Base-by-base conservation (phyloP, 768 basidiomycete species). In the Leccinellum albellum region DNA sequence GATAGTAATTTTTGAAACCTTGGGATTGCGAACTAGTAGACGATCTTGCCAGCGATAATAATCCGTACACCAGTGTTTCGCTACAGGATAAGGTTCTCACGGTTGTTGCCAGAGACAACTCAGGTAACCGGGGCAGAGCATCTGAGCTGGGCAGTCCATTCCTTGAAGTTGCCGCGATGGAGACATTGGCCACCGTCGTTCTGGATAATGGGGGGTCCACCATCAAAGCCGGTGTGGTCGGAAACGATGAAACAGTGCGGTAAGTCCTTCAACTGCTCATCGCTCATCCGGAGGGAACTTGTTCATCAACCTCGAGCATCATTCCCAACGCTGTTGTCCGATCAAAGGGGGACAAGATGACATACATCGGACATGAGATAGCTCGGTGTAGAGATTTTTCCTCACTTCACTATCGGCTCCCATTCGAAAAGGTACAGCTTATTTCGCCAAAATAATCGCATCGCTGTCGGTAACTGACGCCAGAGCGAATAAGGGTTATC, bases 151-250 rank as follows among this genome's bases (percentile, higher is more conserved):
- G 33, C 20, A 37, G 6, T 1, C 23, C 29, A 55, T 26, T 5
- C 21, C 14, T 15, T 24, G 29, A 26, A 6, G 26, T 26, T 26
- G 26, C 4, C 17, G 9, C 37, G 53, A 62, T 72, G 55, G 37
- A 53, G 9, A 24, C 62, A 1, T 5, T 40, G 42, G 66, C 75
- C 13, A 76, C 86, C 26, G 74, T 94, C 54, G 77, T 95, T 14
- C 78, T 96, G 46, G 94, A 98, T 71, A 98, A 96, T 68, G 94
- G 94, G 40, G 94, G 85, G 10, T 84, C 81, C 33, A 83, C 83
- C 4, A 86, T 96, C 71, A 98, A 97, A 68, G 82, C 82, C 28
- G 89, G 91, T 1, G 57, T 85, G 24, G 77, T 76, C 44, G 71
- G 67, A 48, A 67, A 64, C 46, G 63, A 64, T 53, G 72, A 67